Percentiles rank a stretch among this genome's conserved stretches.
Evolutionary conservation across 1,284 basidiomycete species (phyloP).

Genomic region (Marasmius sp.): DNA sequence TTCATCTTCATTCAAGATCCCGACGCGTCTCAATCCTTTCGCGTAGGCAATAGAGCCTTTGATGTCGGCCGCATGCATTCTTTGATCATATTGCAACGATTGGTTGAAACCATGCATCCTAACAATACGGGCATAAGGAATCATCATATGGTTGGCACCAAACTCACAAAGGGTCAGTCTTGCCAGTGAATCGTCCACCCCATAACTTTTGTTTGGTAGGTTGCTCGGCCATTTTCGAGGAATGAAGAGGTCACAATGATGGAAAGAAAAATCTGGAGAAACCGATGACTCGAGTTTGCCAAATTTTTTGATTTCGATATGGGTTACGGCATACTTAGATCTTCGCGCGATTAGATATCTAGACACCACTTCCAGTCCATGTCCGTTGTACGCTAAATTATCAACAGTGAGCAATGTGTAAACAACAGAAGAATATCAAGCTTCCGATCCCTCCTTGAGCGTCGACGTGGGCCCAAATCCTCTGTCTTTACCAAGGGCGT

Average conservation of each 20-base stretch:
- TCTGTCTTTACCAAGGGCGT: conserved; percentile 52
- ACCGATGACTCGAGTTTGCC: background rate
- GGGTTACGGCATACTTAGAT: no score
- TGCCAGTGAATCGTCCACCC: conserved; percentile 90
- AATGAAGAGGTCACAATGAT: conserved; percentile 11
- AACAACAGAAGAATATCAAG: background rate
- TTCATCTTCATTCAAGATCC: conserved; percentile 81
- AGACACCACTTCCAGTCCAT: no score
- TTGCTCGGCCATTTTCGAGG: conserved; percentile 46
- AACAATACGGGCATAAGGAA: conserved; percentile 1
- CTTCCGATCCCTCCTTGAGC: background rate
- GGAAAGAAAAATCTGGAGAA: background rate
- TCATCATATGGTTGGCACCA: conserved; percentile 1
- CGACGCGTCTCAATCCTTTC: conserved; percentile 77
- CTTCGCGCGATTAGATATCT: no score
- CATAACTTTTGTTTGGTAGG: conserved; percentile 82
- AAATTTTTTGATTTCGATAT: no score
- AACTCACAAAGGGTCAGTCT: conserved; percentile 81
- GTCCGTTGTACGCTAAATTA: no score
- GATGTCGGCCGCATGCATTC: conserved; percentile 93
- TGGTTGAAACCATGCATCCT: conserved; percentile 97
- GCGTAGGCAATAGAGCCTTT: conserved; percentile 95
- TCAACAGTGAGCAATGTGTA: no score
- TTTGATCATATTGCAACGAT: conserved; percentile 91
- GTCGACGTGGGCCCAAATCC: conserved; percentile 50